Percentiles rank a stretch among this genome's conserved stretches.
Conservation (phyloP, 257 asterid genomes). For the Jacaranda mimosifolia region DNA sequence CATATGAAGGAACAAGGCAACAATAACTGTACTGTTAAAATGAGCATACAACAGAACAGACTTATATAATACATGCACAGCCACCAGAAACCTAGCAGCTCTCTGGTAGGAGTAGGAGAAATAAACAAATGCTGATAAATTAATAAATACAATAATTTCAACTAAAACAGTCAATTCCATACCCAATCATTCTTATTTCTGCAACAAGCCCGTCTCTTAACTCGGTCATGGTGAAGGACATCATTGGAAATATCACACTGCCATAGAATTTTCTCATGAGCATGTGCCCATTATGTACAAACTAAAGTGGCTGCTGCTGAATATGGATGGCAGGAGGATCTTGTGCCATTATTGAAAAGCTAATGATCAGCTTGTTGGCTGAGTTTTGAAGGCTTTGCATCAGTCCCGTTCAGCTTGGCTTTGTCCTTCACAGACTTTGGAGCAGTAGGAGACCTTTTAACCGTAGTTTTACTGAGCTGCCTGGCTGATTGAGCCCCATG, state of each 20-base stretch:
- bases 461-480: slow-evolving; percentile 49
- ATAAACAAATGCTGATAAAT: slow-evolving; percentile 35
- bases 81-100: slow-evolving; percentile 33
- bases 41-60: not conserved
- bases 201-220: slow-evolving; percentile 40
- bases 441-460: slow-evolving; percentile 57
- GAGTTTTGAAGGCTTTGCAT: slow-evolving; percentile 47
- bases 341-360: slow-evolving; percentile 34
- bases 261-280: slow-evolving; percentile 40
- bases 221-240: slow-evolving; percentile 40
- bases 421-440: slow-evolving; percentile 59
- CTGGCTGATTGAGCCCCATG: slow-evolving; percentile 54
- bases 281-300: slow-evolving; percentile 55
- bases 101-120: slow-evolving; percentile 4
- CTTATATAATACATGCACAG: slow-evolving; percentile 40
- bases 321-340: slow-evolving; percentile 43
- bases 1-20: slow-evolving; percentile 9
- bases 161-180: slow-evolving; percentile 36
- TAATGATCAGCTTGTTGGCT: slow-evolving; percentile 44
- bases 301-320: slow-evolving; percentile 40
- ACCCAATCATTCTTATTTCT: slow-evolving; percentile 46
- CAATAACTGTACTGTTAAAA: slow-evolving; percentile 31
- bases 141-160: slow-evolving; percentile 49
- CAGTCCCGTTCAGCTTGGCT: slow-evolving; percentile 47
- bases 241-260: slow-evolving; percentile 30